Percentiles rank a stretch among this genome's conserved stretches.
Conservation (phyloP, 2,329 filamentous ascomycete genomes). For the Neonectria ditissima region DNA sequence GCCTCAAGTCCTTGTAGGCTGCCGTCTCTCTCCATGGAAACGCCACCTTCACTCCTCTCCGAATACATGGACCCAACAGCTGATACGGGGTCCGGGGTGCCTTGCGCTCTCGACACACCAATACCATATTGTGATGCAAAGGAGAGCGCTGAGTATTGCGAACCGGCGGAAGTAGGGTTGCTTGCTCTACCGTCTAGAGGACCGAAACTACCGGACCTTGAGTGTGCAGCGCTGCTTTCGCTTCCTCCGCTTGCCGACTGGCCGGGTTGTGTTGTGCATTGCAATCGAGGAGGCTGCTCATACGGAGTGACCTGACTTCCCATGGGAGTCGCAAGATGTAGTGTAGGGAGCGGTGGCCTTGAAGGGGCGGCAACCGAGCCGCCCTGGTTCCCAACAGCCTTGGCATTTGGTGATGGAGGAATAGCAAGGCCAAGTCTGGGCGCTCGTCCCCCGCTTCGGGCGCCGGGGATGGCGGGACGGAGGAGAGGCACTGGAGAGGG, state of each 20-base stretch:
- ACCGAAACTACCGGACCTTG: conserved; percentile 86
- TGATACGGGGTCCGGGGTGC: conserved; percentile 86
- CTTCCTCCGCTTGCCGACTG: conserved; percentile 81
- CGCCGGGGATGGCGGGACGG: conserved; percentile 83
- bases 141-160: conserved; percentile 84
- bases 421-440: conserved; percentile 91
- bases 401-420: conserved; percentile 84
- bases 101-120: conserved; percentile 71
- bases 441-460: conserved; percentile 71
- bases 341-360: conserved; percentile 75
- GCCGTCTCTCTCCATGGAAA: conserved; percentile 83
- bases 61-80: conserved; percentile 89
- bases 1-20: conserved; percentile 82
- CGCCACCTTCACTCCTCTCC: conserved; percentile 79
- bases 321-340: conserved; percentile 90
- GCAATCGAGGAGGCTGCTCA: conserved; percentile 68
- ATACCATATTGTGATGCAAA: conserved; percentile 81
- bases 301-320: conserved; percentile 80
- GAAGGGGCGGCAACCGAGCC: conserved; percentile 50
- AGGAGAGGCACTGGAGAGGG: conserved; percentile 81
- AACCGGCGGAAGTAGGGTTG: conserved; percentile 88
- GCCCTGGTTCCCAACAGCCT: conserved; percentile 73
- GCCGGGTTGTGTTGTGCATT: conserved; percentile 65
- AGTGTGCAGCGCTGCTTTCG: conserved; percentile 82
- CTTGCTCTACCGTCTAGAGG: conserved; percentile 80